These are phyloP conservation scores for Eurotiales sp. DNA, from an alignment of 2,329 filamentous ascomycete genomes.

Conservation along the genomic window DNA sequence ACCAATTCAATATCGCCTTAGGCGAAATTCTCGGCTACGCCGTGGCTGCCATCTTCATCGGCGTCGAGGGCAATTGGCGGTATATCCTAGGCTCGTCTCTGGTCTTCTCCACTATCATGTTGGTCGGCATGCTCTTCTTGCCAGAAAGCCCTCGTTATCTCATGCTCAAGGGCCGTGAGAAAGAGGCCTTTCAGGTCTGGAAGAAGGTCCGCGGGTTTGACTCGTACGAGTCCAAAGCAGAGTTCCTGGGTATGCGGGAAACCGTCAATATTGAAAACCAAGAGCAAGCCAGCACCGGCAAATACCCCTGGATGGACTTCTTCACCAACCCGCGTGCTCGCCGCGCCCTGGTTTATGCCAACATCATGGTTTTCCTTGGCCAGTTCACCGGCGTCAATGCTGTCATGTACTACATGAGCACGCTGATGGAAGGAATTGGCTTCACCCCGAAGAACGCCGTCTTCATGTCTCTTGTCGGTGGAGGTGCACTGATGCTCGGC, in stretches of 20 bases:
- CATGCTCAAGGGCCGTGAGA: slow-evolving; percentile 24
- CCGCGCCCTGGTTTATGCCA: slow-evolving; percentile 63
- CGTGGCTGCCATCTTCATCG: slow-evolving; percentile 68
- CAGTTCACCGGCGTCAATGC: slow-evolving; percentile 69
- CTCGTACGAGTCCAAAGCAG: slow-evolving; percentile 57
- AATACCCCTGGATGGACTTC: slow-evolving; percentile 69
- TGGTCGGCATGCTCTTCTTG: slow-evolving; percentile 55
- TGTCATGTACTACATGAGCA: slow-evolving; percentile 69
- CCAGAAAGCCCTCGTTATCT: slow-evolving; percentile 26
- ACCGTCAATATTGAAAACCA: slow-evolving; percentile 55
- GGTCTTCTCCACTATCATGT: slow-evolving; percentile 63
- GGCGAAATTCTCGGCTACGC: slow-evolving; percentile 72
- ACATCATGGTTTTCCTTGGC: slow-evolving; percentile 66
- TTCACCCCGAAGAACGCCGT: slow-evolving; percentile 60
- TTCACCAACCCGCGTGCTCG: slow-evolving; percentile 66
- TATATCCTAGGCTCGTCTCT: slow-evolving; percentile 71
- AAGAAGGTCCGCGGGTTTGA: slow-evolving; percentile 64
- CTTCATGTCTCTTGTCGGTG: slow-evolving; percentile 73
- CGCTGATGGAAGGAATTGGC: slow-evolving; percentile 64
- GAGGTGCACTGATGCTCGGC: slow-evolving; percentile 62
- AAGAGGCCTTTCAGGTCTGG: slow-evolving; percentile 47
- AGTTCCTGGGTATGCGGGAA: slow-evolving; percentile 70
- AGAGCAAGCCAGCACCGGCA: slow-evolving; percentile 50
- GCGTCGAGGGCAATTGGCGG: slow-evolving; percentile 67
- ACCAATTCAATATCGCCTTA: slow-evolving; percentile 72